phyloP scores from a whole-genome alignment of 2,329 filamentous ascomycete species.

The Nemania sp. region DNA sequence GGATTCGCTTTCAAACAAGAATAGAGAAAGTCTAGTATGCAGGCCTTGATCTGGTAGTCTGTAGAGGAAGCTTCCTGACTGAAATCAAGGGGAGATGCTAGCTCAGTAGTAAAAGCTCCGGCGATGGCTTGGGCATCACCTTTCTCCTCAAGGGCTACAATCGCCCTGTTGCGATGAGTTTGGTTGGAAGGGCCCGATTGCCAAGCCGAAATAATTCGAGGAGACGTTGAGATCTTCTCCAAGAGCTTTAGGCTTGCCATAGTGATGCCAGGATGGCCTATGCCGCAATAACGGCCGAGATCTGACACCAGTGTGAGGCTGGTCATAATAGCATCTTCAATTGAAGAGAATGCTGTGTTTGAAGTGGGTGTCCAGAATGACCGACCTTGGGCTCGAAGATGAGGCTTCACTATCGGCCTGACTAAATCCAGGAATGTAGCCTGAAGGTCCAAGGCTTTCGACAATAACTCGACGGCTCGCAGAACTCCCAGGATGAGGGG shows the following conservation, averaged over 20 bases:
- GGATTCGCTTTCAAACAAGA: constrained; percentile 76
- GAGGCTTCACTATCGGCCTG: constrained; percentile 73
- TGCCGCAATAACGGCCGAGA: constrained; percentile 83
- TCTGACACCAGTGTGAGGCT: constrained; percentile 80
- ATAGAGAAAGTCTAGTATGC: constrained; percentile 84
- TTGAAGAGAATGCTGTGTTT: constrained; percentile 79
- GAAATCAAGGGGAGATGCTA: constrained; percentile 72
- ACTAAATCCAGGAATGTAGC: constrained; percentile 91
- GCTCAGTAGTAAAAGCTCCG: constrained; percentile 69
- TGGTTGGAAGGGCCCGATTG: constrained; percentile 64
- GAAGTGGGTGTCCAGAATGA: constrained; percentile 44
- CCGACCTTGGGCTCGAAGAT: constrained; percentile 51
- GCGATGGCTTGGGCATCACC: constrained; percentile 81
- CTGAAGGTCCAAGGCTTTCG: constrained; percentile 82
- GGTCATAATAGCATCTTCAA: constrained; percentile 88
- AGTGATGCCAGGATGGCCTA: constrained; percentile 79
- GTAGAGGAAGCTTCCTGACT: constrained; percentile 70
- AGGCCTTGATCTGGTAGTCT: constrained; percentile 80
- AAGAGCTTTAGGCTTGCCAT: constrained; percentile 80
- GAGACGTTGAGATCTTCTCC: constrained; percentile 83
- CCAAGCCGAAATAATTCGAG: constrained; percentile 75
- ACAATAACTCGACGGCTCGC: constrained; percentile 81
- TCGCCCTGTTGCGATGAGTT: constrained; percentile 77
- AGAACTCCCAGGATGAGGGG: constrained; percentile 80
- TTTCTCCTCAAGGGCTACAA: constrained; percentile 84